Conservation (phyloP, 345 rosid genomes). For the Punica granatum region DNA sequence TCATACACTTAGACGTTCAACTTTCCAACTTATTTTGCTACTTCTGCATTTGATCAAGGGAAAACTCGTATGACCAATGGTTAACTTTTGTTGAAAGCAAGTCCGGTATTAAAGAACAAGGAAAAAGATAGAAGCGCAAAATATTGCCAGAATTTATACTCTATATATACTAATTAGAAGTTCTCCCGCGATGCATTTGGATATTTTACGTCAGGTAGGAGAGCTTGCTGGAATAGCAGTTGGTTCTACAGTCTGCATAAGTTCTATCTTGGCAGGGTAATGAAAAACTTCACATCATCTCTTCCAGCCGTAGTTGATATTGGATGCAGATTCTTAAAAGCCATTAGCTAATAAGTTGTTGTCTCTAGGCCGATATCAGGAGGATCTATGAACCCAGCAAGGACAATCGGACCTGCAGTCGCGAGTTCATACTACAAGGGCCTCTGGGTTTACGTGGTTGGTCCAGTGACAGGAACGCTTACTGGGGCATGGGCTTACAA, state of each 20-base stretch:
- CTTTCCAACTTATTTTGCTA: too few relatives aligned
- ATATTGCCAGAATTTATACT: neutral
- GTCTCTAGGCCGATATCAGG: slow-evolving; percentile 30
- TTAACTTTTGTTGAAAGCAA: too few relatives aligned
- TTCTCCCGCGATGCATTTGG: neutral
- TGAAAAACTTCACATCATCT: neutral
- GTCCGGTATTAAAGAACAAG: neutral
- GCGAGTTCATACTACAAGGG: slow-evolving; percentile 17
- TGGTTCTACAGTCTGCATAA: slow-evolving; percentile 14
- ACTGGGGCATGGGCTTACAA: slow-evolving; percentile 26
- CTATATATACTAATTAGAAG: neutral
- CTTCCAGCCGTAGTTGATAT: neutral
- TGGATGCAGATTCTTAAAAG: neutral
- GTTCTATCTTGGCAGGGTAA: slow-evolving; percentile 15
- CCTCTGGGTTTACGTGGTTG: slow-evolving; percentile 30
- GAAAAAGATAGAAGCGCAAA: neutral
- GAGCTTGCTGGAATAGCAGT: slow-evolving; percentile 20
- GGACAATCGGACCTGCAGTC: slow-evolving; percentile 32
- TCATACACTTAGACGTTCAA: too few relatives aligned
- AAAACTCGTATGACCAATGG: too few relatives aligned
- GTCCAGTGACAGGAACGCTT: slow-evolving; percentile 21
- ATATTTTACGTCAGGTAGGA: slow-evolving; percentile 11
- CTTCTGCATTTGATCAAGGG: too few relatives aligned
- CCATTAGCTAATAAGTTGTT: neutral
- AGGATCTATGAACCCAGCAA: slow-evolving; percentile 39